Evolutionary conservation across 441 rosid species (phyloP).

Genomic region (Adansonia rubrostipa): DNA sequence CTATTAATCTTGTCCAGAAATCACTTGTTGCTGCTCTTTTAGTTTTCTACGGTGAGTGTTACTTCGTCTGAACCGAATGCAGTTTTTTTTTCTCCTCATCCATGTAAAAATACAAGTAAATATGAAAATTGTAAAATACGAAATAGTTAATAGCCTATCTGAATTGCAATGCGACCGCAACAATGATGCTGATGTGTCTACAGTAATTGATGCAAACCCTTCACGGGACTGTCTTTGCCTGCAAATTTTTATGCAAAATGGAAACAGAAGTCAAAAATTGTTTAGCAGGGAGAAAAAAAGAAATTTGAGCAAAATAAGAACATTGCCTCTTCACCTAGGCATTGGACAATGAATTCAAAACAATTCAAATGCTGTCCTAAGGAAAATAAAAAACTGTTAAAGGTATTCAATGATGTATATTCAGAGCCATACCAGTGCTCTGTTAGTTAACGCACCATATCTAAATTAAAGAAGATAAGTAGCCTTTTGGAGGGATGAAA

Average conservation of each 20-base stretch:
- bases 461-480: not conserved
- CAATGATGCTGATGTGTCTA: slow-evolving; percentile 30
- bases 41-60: slow-evolving; percentile 21
- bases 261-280: no score
- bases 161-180: slow-evolving; percentile 34
- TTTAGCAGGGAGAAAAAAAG: not conserved
- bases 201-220: slow-evolving; percentile 51
- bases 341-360: not conserved
- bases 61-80: slow-evolving; percentile 11
- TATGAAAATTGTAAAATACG: slow-evolving; percentile 36
- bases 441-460: not conserved
- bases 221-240: slow-evolving; percentile 49
- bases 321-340: not conserved
- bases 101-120: slow-evolving; percentile 36
- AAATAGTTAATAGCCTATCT: slow-evolving; percentile 29
- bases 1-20: slow-evolving; percentile 6
- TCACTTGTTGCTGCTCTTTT: not conserved
- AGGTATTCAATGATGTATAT: not conserved
- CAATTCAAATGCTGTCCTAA: not conserved
- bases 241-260: slow-evolving; percentile 26
- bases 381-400: not conserved
- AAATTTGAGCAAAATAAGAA: not conserved
- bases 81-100: slow-evolving; percentile 30
- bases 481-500: not conserved
- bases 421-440: not conserved